These are phyloP conservation scores for Suillus discolor DNA, from an alignment of 768 basidiomycete species.

Conservation along the genomic window DNA sequence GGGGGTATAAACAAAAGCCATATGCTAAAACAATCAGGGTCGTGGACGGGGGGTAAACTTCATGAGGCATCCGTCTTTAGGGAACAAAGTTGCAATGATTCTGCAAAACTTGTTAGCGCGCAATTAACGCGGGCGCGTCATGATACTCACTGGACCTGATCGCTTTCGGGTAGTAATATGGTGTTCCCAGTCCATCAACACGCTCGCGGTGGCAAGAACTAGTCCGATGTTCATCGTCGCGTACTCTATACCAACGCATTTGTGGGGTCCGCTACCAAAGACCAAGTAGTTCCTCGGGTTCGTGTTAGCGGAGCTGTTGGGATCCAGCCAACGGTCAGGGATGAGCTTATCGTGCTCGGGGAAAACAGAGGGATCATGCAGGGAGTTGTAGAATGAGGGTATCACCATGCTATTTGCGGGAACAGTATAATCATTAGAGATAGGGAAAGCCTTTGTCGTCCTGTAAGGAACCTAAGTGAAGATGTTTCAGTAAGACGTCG, in stretches of 20 bases:
- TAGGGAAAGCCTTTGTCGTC: constrained; percentile 87
- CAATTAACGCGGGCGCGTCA: constrained; percentile 8
- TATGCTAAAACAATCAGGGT: constrained; percentile 14
- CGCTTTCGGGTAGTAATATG: constrained; percentile 74
- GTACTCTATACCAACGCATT: constrained; percentile 92
- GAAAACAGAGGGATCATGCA: constrained; percentile 88
- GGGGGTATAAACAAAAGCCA: neutral
- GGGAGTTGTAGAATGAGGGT: constrained; percentile 88
- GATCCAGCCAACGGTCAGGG: constrained; percentile 94
- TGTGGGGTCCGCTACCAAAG: constrained; percentile 92
- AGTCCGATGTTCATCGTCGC: constrained; percentile 89
- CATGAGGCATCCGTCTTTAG: constrained; percentile 86
- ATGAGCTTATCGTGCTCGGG: constrained; percentile 80
- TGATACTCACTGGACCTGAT: constrained; percentile 75
- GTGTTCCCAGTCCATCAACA: constrained; percentile 86
- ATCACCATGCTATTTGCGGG: constrained; percentile 94
- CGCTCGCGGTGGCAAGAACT: constrained; percentile 80
- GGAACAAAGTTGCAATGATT: constrained; percentile 97
- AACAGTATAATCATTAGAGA: constrained; percentile 88
- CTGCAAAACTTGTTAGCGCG: constrained; percentile 36
- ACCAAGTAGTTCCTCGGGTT: constrained; percentile 96
- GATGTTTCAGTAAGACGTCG: constrained; percentile 11
- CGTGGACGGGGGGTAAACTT: constrained; percentile 67
- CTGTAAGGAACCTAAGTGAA: constrained; percentile 84
- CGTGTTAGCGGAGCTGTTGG: constrained; percentile 70